Conservation (phyloP, 179 eudicot genomes). For the Silene coronaria region DNA sequence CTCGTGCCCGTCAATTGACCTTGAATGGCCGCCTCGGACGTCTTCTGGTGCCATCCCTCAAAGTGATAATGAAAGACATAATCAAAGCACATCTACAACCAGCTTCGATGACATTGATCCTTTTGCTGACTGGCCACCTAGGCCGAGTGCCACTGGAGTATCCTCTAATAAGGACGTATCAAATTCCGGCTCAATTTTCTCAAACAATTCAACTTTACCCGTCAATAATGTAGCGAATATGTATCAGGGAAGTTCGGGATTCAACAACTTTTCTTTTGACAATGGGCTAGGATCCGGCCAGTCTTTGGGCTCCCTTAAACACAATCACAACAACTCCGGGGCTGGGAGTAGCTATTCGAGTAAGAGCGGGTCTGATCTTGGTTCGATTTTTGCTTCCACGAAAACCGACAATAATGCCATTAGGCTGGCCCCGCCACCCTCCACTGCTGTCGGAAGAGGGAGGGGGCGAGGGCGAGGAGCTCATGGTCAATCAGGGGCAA, state of each 20-base stretch:
- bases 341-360: slow-evolving; percentile 16
- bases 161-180: slow-evolving; percentile 32
- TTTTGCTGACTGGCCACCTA: slow-evolving; percentile 92
- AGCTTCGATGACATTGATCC: slow-evolving; percentile 72
- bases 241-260: slow-evolving; percentile 39
- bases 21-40: slow-evolving; percentile 87
- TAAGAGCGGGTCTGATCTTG: slow-evolving; percentile 46
- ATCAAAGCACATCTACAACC: slow-evolving; percentile 32
- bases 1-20: slow-evolving; percentile 61
- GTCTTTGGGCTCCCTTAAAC: slow-evolving; percentile 48
- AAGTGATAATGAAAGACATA: slow-evolving; percentile 30
- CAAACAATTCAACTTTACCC: slow-evolving; percentile 30
- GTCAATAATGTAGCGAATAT: slow-evolving; percentile 29
- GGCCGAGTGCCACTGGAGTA: slow-evolving; percentile 30
- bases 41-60: slow-evolving; percentile 39
- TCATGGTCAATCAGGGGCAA: slow-evolving; percentile 40
- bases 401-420: slow-evolving; percentile 51
- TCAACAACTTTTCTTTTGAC: slow-evolving; percentile 29
- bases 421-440: slow-evolving; percentile 91
- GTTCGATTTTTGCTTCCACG: slow-evolving; percentile 62
- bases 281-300: slow-evolving; percentile 33
- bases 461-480: slow-evolving; percentile 70
- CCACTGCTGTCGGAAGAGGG: slow-evolving; percentile 74
- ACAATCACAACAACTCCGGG: slow-evolving; percentile 39
- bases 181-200: slow-evolving; percentile 23